Conservation (phyloP, 78 protist genomes). For the Dictyostelium intermedium region DNA sequence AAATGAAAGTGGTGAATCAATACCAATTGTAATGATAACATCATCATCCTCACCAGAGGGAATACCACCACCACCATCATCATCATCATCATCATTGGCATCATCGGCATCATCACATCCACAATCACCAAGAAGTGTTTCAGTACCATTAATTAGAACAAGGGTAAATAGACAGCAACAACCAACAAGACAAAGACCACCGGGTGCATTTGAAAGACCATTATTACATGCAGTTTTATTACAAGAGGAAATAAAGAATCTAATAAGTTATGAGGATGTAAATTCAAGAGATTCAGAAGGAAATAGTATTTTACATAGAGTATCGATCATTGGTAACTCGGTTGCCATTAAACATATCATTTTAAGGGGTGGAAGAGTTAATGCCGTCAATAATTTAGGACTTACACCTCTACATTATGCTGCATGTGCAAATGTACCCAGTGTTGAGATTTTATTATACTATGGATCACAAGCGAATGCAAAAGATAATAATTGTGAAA, state of each 20-base stretch:
- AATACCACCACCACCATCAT: background rate
- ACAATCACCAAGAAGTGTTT: background rate
- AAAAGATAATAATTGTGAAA: slow-evolving; percentile 42
- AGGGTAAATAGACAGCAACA: slow-evolving; percentile 20
- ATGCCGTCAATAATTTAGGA: slow-evolving; percentile 32
- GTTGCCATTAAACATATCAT: slow-evolving; percentile 38
- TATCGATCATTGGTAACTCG: slow-evolving; percentile 43
- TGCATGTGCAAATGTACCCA: slow-evolving; percentile 48
- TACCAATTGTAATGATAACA: background rate
- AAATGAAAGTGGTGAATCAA: background rate
- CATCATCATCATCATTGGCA: background rate
- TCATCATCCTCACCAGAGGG: background rate
- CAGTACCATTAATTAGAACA: slow-evolving; percentile 53
- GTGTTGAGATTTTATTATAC: slow-evolving; percentile 38
- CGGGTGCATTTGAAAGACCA: slow-evolving; percentile 14
- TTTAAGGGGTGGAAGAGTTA: slow-evolving; percentile 45
- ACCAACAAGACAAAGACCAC: slow-evolving; percentile 1
- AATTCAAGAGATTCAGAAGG: slow-evolving; percentile 31
- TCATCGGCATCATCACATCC: background rate
- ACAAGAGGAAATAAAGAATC: slow-evolving; percentile 68
- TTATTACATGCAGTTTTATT: slow-evolving; percentile 55
- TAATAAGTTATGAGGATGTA: slow-evolving; percentile 45
- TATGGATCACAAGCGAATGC: slow-evolving; percentile 35
- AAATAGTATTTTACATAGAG: slow-evolving; percentile 58
- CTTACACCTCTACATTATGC: slow-evolving; percentile 76